A percentile compares a stretch with the other conserved stretches of the same genome.
These are phyloP conservation scores for Narthecium ossifragum DNA, from an alignment of 106 monocot genomes.

Conservation along the genomic window DNA sequence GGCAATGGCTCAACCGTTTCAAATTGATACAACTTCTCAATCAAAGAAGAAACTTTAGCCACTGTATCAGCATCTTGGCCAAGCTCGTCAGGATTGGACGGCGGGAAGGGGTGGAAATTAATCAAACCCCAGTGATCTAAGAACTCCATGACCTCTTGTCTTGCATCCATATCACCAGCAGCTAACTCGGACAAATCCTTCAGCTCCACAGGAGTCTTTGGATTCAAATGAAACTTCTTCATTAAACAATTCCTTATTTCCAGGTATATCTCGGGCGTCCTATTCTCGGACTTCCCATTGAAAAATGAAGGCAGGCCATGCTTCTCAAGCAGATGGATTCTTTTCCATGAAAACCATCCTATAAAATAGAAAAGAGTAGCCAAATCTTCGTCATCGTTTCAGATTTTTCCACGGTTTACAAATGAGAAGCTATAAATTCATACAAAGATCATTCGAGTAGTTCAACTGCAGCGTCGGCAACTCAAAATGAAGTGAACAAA, in stretches of 20 bases:
- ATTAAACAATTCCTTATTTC: slow-evolving; percentile 76
- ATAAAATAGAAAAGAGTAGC: slow-evolving; percentile 7
- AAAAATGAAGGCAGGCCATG: slow-evolving; percentile 74
- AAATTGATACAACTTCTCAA: slow-evolving; percentile 76
- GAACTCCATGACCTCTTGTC: slow-evolving; percentile 78
- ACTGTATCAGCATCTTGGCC: slow-evolving; percentile 15
- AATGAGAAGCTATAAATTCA: no score
- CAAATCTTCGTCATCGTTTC: no score
- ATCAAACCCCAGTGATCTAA: slow-evolving; percentile 96
- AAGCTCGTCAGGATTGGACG: slow-evolving; percentile 22
- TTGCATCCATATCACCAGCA: slow-evolving; percentile 48
- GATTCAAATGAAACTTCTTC: slow-evolving; percentile 65
- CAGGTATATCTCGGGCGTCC: slow-evolving; percentile 70
- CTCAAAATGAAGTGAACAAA: not conserved
- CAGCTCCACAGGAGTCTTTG: slow-evolving; percentile 44
- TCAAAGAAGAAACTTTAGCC: slow-evolving; percentile 25
- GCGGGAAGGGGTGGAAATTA: slow-evolving; percentile 90
- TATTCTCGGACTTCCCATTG: slow-evolving; percentile 68
- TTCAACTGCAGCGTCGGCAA: no score
- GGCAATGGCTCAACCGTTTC: slow-evolving; percentile 32
- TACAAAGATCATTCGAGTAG: no score
- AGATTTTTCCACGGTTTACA: not conserved
- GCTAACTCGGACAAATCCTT: slow-evolving; percentile 55
- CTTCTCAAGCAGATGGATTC: slow-evolving; percentile 70
- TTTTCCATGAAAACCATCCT: slow-evolving; percentile 99